phyloP scores from a whole-genome alignment of 495 filamentous ascomycete genomes.

The Hyaloscypha hepaticicola region DNA sequence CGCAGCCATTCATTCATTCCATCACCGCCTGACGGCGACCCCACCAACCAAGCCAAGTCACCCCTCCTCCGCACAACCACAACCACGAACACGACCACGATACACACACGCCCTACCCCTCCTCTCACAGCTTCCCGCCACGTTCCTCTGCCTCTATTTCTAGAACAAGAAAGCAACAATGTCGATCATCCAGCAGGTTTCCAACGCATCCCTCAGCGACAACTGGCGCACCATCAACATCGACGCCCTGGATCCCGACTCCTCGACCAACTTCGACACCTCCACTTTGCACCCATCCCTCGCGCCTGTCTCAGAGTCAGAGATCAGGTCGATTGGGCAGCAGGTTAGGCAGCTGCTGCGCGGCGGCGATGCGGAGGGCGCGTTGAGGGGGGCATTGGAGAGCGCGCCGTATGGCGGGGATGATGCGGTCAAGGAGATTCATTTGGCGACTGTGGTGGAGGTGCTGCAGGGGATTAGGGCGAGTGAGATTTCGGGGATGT shows the following conservation, averaged over 20 bases:
- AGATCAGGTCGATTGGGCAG: conserved; percentile 66
- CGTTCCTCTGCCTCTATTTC: neutral
- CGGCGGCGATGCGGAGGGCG: conserved; percentile 81
- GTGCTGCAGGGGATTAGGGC: conserved; percentile 88
- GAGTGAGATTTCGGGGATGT: conserved; percentile 82
- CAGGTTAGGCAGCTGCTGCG: conserved; percentile 85
- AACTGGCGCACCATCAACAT: conserved; percentile 93
- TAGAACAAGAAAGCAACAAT: conserved; percentile 31
- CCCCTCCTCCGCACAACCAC: neutral
- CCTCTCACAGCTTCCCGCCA: neutral
- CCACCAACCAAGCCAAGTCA: neutral
- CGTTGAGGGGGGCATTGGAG: conserved; percentile 75
- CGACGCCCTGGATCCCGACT: conserved; percentile 86
- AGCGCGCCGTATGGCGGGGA: conserved; percentile 63
- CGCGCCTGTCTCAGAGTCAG: conserved; percentile 62
- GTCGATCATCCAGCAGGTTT: conserved; percentile 59
- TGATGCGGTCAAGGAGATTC: conserved; percentile 70
- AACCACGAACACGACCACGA: neutral
- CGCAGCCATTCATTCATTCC: too few species aligned
- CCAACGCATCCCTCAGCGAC: conserved; percentile 48
- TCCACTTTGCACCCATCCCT: conserved; percentile 73
- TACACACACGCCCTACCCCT: neutral
- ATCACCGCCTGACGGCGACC: neutral
- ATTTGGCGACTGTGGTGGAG: conserved; percentile 78
- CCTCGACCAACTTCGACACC: conserved; percentile 80